Evolutionary conservation across 1,284 basidiomycete species (phyloP).

Genomic region (Trichosporon coremiiforme): DNA sequence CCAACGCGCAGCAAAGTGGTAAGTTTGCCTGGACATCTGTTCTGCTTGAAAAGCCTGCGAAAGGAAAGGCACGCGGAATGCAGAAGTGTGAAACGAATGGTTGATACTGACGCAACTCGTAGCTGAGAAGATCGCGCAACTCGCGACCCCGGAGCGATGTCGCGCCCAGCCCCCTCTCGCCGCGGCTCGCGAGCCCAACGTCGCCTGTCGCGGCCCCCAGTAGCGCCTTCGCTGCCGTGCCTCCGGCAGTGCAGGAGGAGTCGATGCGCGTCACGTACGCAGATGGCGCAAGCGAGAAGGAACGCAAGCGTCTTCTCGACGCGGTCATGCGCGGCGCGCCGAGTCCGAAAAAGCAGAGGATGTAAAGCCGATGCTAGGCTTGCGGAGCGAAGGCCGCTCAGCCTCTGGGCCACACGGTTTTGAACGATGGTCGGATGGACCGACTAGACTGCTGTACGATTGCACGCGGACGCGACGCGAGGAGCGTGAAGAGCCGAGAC

Average conservation of each 20-base stretch:
- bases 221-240: neutral
- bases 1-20: constrained; percentile 21
- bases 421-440: no score
- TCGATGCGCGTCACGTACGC: constrained; percentile 44
- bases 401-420: no score
- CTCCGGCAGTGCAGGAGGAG: constrained; percentile 35
- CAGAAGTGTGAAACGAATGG: neutral
- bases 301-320: constrained; percentile 42
- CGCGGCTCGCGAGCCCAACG: neutral
- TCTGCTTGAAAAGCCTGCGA: neutral
- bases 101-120: constrained; percentile 3
- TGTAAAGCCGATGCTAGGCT: constrained; percentile 5
- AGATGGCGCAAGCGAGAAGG: constrained; percentile 42
- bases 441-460: neutral
- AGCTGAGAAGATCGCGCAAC: constrained; percentile 25
- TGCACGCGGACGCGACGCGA: neutral
- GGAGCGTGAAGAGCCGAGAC: no score
- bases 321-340: constrained; percentile 31
- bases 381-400: no score
- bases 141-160: constrained; percentile 13
- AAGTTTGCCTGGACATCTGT: neutral
- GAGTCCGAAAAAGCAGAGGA: constrained; percentile 24
- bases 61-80: neutral
- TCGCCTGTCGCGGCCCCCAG: neutral
- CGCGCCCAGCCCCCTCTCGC: constrained; percentile 10